Conservation (phyloP, 2,329 filamentous ascomycete genomes). For the Arachnopeziza araneosa region DNA sequence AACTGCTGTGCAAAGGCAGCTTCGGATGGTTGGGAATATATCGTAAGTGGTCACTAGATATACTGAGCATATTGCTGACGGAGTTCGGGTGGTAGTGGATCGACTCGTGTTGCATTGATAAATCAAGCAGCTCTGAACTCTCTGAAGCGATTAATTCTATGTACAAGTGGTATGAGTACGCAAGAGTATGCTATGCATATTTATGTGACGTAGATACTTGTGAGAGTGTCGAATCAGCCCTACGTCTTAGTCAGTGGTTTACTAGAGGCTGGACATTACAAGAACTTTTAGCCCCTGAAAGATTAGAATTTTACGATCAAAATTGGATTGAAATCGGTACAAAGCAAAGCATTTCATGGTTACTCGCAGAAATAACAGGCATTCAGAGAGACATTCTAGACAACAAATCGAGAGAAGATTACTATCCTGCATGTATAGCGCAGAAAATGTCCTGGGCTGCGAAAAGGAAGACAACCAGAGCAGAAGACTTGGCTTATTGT, state of each 20-base stretch:
- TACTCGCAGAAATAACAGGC: conserved; percentile 4
- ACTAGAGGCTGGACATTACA: too few relatives aligned
- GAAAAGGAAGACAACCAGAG: conserved; percentile 28
- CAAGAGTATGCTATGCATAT: too few relatives aligned
- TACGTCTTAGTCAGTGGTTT: conserved; percentile 1
- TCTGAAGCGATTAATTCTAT: conserved; percentile 8
- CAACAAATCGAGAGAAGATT: too few relatives aligned
- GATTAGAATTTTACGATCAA: too few relatives aligned
- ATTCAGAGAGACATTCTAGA: not conserved
- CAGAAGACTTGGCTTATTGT: conserved; percentile 30
- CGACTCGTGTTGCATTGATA: conserved; percentile 13
- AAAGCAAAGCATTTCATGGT: conserved; percentile 6
- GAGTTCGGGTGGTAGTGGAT: conserved; percentile 1
- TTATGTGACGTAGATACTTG: not conserved
- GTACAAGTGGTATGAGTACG: conserved; percentile 3
- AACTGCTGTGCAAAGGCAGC: conserved; percentile 5
- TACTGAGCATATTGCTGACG: too few relatives aligned
- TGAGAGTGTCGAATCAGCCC: not conserved
- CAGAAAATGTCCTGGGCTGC: conserved; percentile 34
- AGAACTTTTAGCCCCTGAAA: too few relatives aligned
- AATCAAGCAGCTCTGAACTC: conserved; percentile 4
- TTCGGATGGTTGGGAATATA: conserved; percentile 1
- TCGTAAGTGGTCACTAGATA: not conserved
- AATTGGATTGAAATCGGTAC: conserved; percentile 5
- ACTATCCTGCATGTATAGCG: conserved; percentile 26